These are phyloP conservation scores for Lindgomyces ingoldianus DNA, from an alignment of 495 filamentous ascomycete species.

Conservation along the genomic window DNA sequence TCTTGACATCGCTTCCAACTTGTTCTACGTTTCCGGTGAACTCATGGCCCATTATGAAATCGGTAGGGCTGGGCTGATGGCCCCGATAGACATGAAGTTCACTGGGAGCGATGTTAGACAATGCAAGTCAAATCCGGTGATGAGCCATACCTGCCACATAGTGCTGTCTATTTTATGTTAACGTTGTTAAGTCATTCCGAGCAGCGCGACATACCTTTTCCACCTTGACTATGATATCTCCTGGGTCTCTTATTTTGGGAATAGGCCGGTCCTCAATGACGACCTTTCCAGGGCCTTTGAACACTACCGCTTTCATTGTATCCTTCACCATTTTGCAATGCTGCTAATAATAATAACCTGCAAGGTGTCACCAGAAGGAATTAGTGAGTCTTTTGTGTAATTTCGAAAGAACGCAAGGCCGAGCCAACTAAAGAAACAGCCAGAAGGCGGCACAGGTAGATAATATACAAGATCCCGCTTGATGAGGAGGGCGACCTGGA, in stretches of 20 bases:
- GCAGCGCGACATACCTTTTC: conserved; percentile 48
- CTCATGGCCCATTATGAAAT: conserved; percentile 78
- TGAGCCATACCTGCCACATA: conserved; percentile 79
- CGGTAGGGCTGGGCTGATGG: conserved; percentile 64
- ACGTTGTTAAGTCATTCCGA: too few relatives aligned
- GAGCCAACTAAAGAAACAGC: too few relatives aligned
- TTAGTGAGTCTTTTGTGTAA: too few relatives aligned
- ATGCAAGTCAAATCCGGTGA: conserved; percentile 4
- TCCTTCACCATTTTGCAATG: conserved; percentile 42
- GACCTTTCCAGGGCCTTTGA: conserved; percentile 64
- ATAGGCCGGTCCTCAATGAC: conserved; percentile 65
- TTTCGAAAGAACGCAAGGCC: too few relatives aligned
- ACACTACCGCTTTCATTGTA: conserved; percentile 71
- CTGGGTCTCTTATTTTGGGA: conserved; percentile 66
- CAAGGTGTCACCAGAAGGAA: too few relatives aligned
- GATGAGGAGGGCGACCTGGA: not conserved
- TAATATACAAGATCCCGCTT: not conserved
- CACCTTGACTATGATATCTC: conserved; percentile 84
- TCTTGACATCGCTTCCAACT: conserved; percentile 66
- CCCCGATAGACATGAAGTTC: conserved; percentile 91
- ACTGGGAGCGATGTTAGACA: conserved; percentile 47
- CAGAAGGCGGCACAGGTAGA: too few relatives aligned
- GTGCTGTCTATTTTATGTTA: conserved; percentile 56
- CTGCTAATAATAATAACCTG: too few relatives aligned
- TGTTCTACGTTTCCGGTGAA: conserved; percentile 77